Evolutionary conservation across 805 yeast species (phyloP), one percentile per base, ranked within the genome.

Genomic region (Candida verbasci): DNA sequence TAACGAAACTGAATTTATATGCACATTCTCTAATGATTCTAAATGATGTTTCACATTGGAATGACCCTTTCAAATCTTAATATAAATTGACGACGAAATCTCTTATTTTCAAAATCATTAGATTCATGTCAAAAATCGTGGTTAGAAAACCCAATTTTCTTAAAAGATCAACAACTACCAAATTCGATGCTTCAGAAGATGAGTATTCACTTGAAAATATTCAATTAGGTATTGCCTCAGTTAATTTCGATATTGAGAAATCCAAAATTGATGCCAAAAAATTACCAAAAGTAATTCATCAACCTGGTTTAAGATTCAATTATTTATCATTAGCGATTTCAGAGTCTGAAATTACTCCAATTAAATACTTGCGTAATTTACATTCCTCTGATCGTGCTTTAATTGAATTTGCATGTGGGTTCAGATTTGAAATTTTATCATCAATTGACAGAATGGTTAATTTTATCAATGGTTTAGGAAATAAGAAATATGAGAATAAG

Each of bases 371-470:
- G 7, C 25, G 17, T 5, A 33, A 33, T 15, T 14, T 33, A n/a
- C 25, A 33, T 3, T n/a, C n/a, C n/a, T n/a, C n/a, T n/a, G 30
- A 33, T 20, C 25, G 24, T 11, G 17, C 24, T 4, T 33, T 33
- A 10, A 25, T 24, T 20, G 36, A 33, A 16, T 33, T 33, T 20
- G 18, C 36, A 18, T 33, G 36, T 33, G 36, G 36, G 24, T 33
- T 33, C n/a, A n/a, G 36, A 17, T 33, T 33, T 17, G 36, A 33
- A 25, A 9, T 33, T 12, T 6, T 33, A 4, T 12, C 24, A 18
- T 33, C 36, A 10, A 25, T 33, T n/a, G 36, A 33, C 3, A 17
- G 30, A 15, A 25, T 33, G 6, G 15, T 33, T 14, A 30, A 33
- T 3, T 24, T 24, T 14, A 11, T 33, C 3, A 3, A 14, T 5